Percentiles rank a stretch among this genome's conserved stretches.
Evolutionary conservation across 441 rosid genomes (phyloP).

Genomic region (Brassica balearica): DNA sequence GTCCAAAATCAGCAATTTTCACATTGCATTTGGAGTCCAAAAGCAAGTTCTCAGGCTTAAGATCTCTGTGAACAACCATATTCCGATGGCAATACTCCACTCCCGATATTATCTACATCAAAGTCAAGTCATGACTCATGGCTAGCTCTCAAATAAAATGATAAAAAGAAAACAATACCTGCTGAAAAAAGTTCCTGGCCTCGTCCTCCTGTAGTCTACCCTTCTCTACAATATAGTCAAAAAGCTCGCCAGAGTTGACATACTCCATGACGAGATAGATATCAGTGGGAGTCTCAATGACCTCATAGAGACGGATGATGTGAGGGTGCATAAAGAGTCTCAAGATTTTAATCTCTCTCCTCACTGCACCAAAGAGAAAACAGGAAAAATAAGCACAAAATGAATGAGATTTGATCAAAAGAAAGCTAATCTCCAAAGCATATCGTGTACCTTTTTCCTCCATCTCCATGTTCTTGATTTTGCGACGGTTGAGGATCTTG

Average conservation of each 20-base stretch:
- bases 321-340: constrained; percentile 98
- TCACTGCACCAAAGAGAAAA: constrained; percentile 57
- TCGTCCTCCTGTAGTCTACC: constrained; percentile 95
- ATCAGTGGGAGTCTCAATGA: constrained; percentile 85
- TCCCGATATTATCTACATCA: constrained; percentile 84
- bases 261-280: constrained; percentile 95
- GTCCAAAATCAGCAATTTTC: constrained; percentile 1
- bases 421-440: background rate
- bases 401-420: background rate
- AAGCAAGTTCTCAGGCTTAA: background rate
- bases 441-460: constrained; percentile 55
- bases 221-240: constrained; percentile 94
- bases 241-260: constrained; percentile 96
- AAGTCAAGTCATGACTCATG: constrained; percentile 24
- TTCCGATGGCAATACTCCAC: constrained; percentile 84
- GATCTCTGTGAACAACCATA: background rate
- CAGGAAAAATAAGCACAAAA: constrained; percentile 4
- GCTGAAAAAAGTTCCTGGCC: constrained; percentile 95
- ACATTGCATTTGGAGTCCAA: constrained; percentile 8
- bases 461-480: constrained; percentile 91
- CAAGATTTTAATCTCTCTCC: constrained; percentile 92
- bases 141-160: background rate
- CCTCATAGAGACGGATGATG: constrained; percentile 90
- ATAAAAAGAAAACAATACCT: constrained; percentile 50
- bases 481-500: constrained; percentile 95